Evolutionary conservation across 192 early-diverging fungal species (phyloP).

Genomic region (Backusella luteola): DNA sequence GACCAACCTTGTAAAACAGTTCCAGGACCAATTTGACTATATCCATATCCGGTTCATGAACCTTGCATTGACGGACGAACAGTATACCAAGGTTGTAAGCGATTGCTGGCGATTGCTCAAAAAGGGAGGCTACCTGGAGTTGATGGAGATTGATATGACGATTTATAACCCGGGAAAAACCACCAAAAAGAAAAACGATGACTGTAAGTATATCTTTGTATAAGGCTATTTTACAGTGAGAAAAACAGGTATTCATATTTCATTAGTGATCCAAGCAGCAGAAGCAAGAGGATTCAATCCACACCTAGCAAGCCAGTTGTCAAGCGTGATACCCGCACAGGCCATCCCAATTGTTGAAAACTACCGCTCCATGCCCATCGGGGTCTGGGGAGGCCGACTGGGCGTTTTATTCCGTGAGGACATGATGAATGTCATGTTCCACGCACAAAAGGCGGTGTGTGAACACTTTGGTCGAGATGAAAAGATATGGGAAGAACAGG

Average conservation of each 20-base stretch:
- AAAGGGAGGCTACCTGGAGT: constrained; percentile 29
- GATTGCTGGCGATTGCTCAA: constrained; percentile 32
- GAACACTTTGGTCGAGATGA: neutral
- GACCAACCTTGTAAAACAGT: neutral
- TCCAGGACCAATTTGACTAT: constrained; percentile 26
- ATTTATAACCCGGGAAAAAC: constrained; percentile 17
- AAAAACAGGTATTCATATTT: neutral
- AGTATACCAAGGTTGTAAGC: constrained; percentile 22
- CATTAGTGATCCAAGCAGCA: constrained; percentile 22
- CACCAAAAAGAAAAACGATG: constrained; percentile 11
- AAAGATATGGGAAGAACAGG: neutral
- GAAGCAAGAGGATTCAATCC: constrained; percentile 15
- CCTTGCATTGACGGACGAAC: constrained; percentile 19
- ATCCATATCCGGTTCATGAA: constrained; percentile 29
- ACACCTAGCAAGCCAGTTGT: constrained; percentile 14
- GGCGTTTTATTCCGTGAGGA: constrained; percentile 33
- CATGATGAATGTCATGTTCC: neutral
- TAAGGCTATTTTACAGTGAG: too few species aligned
- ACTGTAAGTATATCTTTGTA: neutral
- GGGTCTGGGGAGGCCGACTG: constrained; percentile 31
- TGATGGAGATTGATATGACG: constrained; percentile 33
- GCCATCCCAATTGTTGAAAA: neutral
- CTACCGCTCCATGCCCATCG: constrained; percentile 31
- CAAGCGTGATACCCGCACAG: constrained; percentile 3
- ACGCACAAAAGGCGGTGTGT: neutral